Percentiles rank a stretch among this genome's conserved stretches.
Conservation (phyloP, 257 asterid species). For the Plectranthus barbatus region DNA sequence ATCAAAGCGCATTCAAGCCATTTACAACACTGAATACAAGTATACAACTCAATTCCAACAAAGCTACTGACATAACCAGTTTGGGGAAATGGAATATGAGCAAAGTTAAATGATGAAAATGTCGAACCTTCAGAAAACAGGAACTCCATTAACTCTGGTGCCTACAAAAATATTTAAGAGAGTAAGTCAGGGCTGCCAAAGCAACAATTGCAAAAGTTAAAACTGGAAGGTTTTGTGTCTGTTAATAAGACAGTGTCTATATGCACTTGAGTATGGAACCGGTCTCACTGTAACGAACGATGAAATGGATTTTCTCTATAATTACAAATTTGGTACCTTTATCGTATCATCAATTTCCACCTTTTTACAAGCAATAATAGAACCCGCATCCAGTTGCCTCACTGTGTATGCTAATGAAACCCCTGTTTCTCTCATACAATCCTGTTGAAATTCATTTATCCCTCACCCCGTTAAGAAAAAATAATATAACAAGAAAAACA, state of each 20-base stretch:
- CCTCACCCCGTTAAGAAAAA: background rate
- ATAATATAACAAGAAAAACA: background rate
- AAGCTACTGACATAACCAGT: too few relatives aligned
- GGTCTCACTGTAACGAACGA: background rate
- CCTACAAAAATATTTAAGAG: slow-evolving; percentile 50
- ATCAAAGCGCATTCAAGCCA: background rate
- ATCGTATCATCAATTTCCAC: slow-evolving; percentile 55
- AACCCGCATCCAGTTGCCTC: slow-evolving; percentile 88
- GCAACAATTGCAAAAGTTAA: background rate
- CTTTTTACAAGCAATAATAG: slow-evolving; percentile 63
- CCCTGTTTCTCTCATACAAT: slow-evolving; percentile 87
- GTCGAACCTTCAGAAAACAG: slow-evolving; percentile 62
- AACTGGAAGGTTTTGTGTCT: background rate
- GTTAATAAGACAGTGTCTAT: too few relatives aligned
- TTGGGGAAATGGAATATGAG: too few relatives aligned
- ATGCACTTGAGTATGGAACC: background rate
- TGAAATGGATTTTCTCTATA: background rate
- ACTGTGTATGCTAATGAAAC: slow-evolving; percentile 90
- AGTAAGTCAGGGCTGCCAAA: slow-evolving; percentile 9
- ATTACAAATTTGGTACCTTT: slow-evolving; percentile 73
- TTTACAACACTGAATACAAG: background rate
- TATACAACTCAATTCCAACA: background rate
- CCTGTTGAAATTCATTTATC: slow-evolving; percentile 35
- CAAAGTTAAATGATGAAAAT: too few relatives aligned
- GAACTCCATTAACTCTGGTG: slow-evolving; percentile 77